Evolutionary conservation across 305 asterid genomes (phyloP).

Genomic region (Salvia sclarea): DNA sequence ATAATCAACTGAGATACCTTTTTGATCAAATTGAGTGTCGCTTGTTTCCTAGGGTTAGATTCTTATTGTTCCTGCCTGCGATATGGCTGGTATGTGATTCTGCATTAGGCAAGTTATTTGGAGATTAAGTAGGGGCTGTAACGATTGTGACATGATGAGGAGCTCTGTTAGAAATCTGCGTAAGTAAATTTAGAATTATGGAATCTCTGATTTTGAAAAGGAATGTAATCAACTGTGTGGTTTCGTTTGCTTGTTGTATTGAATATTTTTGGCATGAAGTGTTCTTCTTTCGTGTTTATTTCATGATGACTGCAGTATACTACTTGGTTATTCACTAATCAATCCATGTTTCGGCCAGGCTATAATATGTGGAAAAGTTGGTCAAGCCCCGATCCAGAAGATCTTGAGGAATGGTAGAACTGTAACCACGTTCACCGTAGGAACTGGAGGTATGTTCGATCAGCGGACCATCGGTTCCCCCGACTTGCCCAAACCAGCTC

Average conservation of each 20-base stretch:
- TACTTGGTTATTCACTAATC: not conserved
- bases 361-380: conserved; percentile 85
- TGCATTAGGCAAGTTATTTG: not conserved
- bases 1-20: not conserved
- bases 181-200: conserved; percentile 2
- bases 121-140: not conserved
- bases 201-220: conserved; percentile 3
- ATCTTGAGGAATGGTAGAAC: conserved; percentile 82
- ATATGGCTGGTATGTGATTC: not conserved
- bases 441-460: conserved; percentile 95
- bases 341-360: conserved; percentile 50
- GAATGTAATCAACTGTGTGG: conserved; percentile 1
- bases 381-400: conserved; percentile 89
- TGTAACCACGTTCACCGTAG: conserved; percentile 81
- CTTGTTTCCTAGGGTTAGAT: not conserved
- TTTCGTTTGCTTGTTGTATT: conserved; percentile 7
- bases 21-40: not conserved
- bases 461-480: conserved; percentile 59
- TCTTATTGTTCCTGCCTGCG: conserved; percentile 9
- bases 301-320: not conserved
- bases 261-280: not conserved
- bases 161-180: conserved; percentile 6
- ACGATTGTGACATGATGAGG: not conserved
- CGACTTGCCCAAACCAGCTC: conserved; percentile 78
- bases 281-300: not conserved